Evolutionary conservation across 768 basidiomycete species (phyloP).

Genomic region (Mrakia frigida): DNA sequence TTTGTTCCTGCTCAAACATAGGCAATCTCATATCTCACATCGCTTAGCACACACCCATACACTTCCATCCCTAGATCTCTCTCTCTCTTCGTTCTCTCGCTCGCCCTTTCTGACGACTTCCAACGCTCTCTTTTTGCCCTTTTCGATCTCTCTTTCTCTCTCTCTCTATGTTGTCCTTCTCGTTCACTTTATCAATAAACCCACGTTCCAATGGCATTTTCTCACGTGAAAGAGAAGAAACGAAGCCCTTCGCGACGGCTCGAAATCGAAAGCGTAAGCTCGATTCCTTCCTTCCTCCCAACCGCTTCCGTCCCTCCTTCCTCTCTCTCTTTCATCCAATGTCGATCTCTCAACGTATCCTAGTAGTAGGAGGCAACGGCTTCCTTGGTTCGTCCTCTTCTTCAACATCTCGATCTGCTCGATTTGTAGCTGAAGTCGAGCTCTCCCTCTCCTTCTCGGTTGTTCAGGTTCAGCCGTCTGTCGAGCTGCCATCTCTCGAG

Average conservation of each 20-base stretch:
- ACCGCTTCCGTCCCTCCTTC: background rate
- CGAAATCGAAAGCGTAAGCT: background rate
- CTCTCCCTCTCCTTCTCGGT: background rate
- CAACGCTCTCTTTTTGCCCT: background rate
- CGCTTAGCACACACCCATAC: background rate
- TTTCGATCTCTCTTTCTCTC: background rate
- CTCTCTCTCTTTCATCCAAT: background rate
- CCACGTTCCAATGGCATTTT: background rate
- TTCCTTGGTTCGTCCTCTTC: slow-evolving; percentile 65
- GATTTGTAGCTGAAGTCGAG: background rate
- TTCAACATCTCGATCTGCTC: background rate
- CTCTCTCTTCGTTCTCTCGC: background rate
- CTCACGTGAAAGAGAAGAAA: background rate
- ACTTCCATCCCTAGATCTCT: background rate
- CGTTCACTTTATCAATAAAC: background rate
- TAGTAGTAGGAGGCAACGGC: slow-evolving; percentile 98
- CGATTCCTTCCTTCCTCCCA: background rate
- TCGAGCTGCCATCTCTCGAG: slow-evolving; percentile 73
- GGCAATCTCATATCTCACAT: background rate
- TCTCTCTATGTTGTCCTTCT: background rate
- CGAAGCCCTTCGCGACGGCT: background rate
- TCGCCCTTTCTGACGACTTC: slow-evolving; percentile 1
- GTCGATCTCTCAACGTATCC: slow-evolving; percentile 50
- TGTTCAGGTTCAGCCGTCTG: slow-evolving; percentile 83
- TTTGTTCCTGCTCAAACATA: background rate